phyloP scores from a whole-genome alignment of 345 rosid species.

The Gossypium thurberi region DNA sequence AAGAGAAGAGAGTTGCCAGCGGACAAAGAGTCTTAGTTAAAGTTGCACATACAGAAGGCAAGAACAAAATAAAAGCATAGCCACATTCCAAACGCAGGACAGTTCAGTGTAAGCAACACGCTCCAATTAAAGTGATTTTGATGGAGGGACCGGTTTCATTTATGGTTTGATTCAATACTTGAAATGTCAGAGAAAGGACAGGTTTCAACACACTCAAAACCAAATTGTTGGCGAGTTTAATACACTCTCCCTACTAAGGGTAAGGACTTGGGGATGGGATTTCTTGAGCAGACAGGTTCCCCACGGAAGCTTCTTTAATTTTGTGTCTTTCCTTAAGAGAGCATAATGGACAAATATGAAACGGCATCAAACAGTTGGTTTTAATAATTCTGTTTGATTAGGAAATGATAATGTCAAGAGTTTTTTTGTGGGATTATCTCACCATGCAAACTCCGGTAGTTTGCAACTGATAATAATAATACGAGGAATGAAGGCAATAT shows the following conservation, averaged over 20 bases:
- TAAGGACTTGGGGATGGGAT: not conserved
- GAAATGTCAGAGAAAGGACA: not conserved
- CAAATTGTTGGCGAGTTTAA: slow-evolving; percentile 12
- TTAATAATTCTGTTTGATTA: slow-evolving; percentile 13
- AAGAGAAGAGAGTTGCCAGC: slow-evolving; percentile 8
- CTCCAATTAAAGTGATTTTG: slow-evolving; percentile 14
- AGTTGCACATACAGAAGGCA: slow-evolving; percentile 14
- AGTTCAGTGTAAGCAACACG: slow-evolving; percentile 14
- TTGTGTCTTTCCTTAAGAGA: slow-evolving; percentile 15
- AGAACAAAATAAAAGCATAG: not conserved
- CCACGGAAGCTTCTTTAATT: slow-evolving; percentile 10
- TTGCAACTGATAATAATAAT: not conserved
- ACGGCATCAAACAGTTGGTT: slow-evolving; percentile 12
- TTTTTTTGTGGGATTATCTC: slow-evolving; percentile 3
- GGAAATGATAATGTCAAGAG: slow-evolving; percentile 1
- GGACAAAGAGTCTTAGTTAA: slow-evolving; percentile 16
- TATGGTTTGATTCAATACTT: slow-evolving; percentile 1
- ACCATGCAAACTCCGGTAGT: not conserved
- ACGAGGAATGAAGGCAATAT: no score
- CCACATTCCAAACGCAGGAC: slow-evolving; percentile 19
- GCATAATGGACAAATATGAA: slow-evolving; percentile 11
- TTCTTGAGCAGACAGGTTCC: slow-evolving; percentile 11
- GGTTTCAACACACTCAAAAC: not conserved
- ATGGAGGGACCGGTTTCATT: slow-evolving; percentile 16
- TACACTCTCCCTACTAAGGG: not conserved